Base-by-base conservation (phyloP, 2,329 filamentous ascomycete species). In the Colletotrichum liaoningense region DNA sequence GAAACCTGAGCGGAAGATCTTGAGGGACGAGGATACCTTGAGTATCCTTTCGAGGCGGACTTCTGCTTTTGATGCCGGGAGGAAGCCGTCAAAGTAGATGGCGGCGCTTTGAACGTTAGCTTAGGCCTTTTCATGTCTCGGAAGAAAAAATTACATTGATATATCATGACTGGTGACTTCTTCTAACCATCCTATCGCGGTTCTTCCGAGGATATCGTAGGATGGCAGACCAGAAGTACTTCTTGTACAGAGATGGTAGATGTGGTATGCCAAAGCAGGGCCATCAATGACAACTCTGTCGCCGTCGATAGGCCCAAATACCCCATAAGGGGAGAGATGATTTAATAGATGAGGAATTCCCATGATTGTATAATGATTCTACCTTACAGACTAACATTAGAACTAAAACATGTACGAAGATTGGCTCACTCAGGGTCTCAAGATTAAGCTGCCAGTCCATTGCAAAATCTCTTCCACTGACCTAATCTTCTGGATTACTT, bases 21-120 rank as follows among this genome's bases (percentile, higher is more conserved):
- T 81, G 52, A 95, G 83, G 26, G 89, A 86, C 4, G 84, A 82
- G 8, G 93, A 89, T 26, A 86, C 89, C 24, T 85, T 87, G 63
- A 90, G 84, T 46, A 93, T 85, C 42, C 95, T 88, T 11, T 87
- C 81, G 63, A 92, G 83, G 5, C 95, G 89, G 7, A 91, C 89
- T 0, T 83, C 80, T 42, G 88, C 86, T 79, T 98, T 98, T 5
- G 86, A 81, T 0, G 80, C 72, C 0, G 96, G 96, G 1, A 98
- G 86, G 69, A 90, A 92, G 16, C 95, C 95, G 81, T 98, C 96
- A 78, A 98, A 98, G 80, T 93, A 95, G 66, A 98, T 93, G 59
- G 88, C 90, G 71, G 89, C 84, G 76, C 92, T 94, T 38, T 12
- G 42, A 24, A 14, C 46, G 56, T 74, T 26, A 74, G 72, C 58